Conservation (phyloP, 169 alveolate genomes). For the Pseudocohnilembus persalinus region DNA sequence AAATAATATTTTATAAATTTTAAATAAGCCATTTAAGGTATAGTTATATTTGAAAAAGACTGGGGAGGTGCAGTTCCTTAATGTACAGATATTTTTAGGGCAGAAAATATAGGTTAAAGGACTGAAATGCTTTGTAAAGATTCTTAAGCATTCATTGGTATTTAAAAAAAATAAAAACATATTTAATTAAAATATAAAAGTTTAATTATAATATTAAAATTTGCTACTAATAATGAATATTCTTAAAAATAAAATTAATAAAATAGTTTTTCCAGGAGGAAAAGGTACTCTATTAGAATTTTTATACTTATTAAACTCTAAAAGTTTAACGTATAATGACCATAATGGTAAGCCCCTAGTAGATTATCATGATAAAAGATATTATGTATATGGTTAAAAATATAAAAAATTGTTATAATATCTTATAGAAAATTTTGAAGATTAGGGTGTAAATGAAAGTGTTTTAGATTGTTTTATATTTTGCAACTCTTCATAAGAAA, state of each 20-base stretch:
- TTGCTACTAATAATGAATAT: no score
- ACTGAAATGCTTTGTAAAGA: not conserved
- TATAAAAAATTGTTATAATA: no score
- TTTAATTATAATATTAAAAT: no score
- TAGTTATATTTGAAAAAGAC: not conserved
- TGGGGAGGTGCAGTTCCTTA: not conserved
- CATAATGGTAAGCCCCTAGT: not conserved
- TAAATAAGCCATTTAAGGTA: not conserved
- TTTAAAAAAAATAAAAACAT: no score
- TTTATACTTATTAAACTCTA: no score
- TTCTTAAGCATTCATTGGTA: not conserved
- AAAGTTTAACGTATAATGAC: not conserved
- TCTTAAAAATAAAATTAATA: no score
- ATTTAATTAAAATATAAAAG: no score
- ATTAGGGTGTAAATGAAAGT: not conserved
- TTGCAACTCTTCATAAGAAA: not conserved
- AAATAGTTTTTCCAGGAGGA: not conserved
- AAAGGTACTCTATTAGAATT: not conserved
- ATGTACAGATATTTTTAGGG: not conserved
- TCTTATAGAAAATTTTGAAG: not conserved
- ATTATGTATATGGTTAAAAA: not conserved
- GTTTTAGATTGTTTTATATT: not conserved
- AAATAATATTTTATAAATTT: no score
- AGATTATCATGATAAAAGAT: not conserved
- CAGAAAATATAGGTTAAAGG: not conserved